phyloP scores from a whole-genome alignment of 2,329 filamentous ascomycete genomes.

The Venturia aucupariae region DNA sequence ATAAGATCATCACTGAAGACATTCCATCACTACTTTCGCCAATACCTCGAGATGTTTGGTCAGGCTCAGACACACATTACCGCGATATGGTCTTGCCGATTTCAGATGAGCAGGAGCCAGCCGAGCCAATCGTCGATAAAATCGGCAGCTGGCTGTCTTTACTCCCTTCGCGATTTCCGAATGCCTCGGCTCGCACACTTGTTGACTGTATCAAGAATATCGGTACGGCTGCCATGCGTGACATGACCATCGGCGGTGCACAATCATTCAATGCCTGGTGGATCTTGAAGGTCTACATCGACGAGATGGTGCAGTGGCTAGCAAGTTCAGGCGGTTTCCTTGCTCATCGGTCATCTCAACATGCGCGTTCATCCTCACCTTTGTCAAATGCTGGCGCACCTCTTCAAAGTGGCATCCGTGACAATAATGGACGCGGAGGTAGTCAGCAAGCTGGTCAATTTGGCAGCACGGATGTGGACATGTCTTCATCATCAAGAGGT shows the following conservation, averaged over 20 bases:
- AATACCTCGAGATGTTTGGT: slow-evolving; percentile 34
- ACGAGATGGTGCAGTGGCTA: slow-evolving; percentile 87
- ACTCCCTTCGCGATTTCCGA: slow-evolving; percentile 62
- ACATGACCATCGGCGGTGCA: slow-evolving; percentile 68
- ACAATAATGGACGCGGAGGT: background rate
- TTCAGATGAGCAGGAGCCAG: background rate
- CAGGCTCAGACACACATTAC: slow-evolving; percentile 19
- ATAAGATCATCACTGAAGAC: slow-evolving; percentile 48
- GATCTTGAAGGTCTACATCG: slow-evolving; percentile 91
- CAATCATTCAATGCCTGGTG: slow-evolving; percentile 86
- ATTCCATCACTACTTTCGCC: slow-evolving; percentile 64
- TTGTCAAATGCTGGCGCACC: slow-evolving; percentile 2
- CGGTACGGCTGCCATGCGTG: slow-evolving; percentile 68
- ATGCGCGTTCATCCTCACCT: slow-evolving; percentile 1
- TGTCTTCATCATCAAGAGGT: background rate
- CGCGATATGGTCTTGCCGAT: background rate
- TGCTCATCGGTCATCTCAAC: slow-evolving; percentile 2
- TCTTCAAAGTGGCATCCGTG: background rate
- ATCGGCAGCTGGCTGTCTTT: slow-evolving; percentile 66
- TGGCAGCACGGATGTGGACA: background rate
- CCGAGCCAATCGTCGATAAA: slow-evolving; percentile 62
- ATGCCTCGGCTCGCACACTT: slow-evolving; percentile 62
- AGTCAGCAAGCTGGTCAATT: slow-evolving; percentile 1
- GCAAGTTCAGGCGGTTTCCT: slow-evolving; percentile 88
- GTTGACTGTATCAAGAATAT: slow-evolving; percentile 68